Base-by-base conservation (phyloP, 768 basidiomycete genomes). In the Suillus subluteus region DNA sequence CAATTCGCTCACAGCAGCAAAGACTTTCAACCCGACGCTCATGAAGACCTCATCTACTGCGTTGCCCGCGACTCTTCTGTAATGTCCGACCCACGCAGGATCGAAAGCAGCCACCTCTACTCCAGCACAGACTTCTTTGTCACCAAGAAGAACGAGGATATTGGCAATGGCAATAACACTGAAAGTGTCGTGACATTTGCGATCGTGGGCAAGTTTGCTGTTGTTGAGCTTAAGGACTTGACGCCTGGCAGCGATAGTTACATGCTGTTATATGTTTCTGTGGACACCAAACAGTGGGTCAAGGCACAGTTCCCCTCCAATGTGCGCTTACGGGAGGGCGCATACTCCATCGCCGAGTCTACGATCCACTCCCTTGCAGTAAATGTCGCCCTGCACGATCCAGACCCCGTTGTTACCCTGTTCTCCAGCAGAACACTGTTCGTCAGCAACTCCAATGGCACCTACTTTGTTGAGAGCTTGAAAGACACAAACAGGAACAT, bases 301-400 rank as follows among this genome's bases (percentile, higher is more conserved):
- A 88, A 90, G 71, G 95, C 94, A 2, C 88, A 88, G 67, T 99
- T 99, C 83, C 98, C 92, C 3, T 90, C 88, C 0, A 88, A 86
- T 3, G 90, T 91, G 3, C 83, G 84, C 41, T 84, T 98, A 15
- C 86, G 89, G 11, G 95, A 96, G 80, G 96, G 96, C 74, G 92
- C 94, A 7, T 98, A 99, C 76, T 99, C 98, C 13, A 89, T 99
- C 71, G 91, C 99, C 67, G 96, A 99, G 78, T 92, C 90, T 4
- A 96, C 95, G 6, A 89, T 90, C 0, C 95, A 98, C 74, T 98
- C 96, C 7, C 85, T 99, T 35, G 94, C 91, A 4, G 93, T 99
- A 46, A 97, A 99, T 73, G 96, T 99, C 55, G 87, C 97, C 62
- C 83, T 93, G 9, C 87, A 89, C 65, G 86, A 90, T 68, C 77